Base-by-base conservation (phyloP, 305 asterid species). In the Fraxinus velutina region DNA sequence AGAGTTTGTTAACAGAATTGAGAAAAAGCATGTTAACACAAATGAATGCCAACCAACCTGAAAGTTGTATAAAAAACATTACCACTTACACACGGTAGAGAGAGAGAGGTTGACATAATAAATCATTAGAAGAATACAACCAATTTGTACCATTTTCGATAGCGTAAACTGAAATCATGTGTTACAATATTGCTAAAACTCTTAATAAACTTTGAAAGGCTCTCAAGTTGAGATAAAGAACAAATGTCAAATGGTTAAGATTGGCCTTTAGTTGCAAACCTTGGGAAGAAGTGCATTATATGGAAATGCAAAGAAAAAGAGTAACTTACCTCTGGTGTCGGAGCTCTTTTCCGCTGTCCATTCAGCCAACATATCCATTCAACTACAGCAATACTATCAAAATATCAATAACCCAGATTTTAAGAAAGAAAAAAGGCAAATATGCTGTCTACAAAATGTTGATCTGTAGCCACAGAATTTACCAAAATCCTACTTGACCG, bases 341-440 rank as follows among this genome's bases (percentile, higher is more conserved):
- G 99, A 89, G 97, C 95, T 76, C 44, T 88, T 86, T 87, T 93
- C 5, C 99, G 97, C 83, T 96, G 98, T 85, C 99, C 99, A 88
- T 93, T 96, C 85, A 96, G 88, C 99, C 99, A 96, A 83, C 97
- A 92, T 81, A 94, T 96, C 99, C 99, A 96, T 89, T 96, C 99
- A 89, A 96, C 99, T 96, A 90, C 79, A 88, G 70, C 78, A 88
- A 83, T 84, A 83, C 88, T 89, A 88, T 77, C 86, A 88, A 87
- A 84, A 83, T 86, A 81, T 89, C 81, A 88, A 86, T 80, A 80
- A 80, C 84, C 84, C 78, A 27, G 73, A 85, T 81, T 79, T 80
- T 60, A 50, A 79, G 76, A 78, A 79, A 73, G 24, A 6, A 73
- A 55, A 47, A 22, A 50, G 75, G 42, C 10, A 74, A 47, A 36